phyloP scores from a whole-genome alignment of 2,329 filamentous ascomycete species.

The Didymella keratinophila region DNA sequence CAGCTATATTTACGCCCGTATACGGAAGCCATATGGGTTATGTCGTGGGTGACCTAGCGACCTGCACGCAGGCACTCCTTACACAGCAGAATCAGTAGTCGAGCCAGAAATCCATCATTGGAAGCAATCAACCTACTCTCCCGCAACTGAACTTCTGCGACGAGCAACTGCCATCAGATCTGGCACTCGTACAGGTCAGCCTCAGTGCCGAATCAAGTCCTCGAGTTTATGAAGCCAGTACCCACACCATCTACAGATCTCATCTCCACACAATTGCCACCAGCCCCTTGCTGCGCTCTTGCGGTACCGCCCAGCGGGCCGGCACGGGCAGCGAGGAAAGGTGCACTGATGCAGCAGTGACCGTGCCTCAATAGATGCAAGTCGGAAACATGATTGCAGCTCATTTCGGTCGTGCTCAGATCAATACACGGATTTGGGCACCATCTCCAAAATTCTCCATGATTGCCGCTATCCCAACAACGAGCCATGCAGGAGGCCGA shows the following conservation, averaged over 20 bases:
- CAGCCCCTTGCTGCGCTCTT: conserved; percentile 17
- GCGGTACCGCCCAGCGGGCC: conserved; percentile 20
- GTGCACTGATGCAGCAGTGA: conserved; percentile 28
- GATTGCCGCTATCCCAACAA: conserved; percentile 19
- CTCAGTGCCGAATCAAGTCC: background rate
- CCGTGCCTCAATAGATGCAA: conserved; percentile 24
- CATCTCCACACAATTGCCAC: conserved; percentile 4
- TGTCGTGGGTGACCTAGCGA: conserved; percentile 10
- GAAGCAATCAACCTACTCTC: conserved; percentile 4
- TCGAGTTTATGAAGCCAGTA: background rate
- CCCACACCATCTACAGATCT: background rate
- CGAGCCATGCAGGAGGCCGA: conserved; percentile 26
- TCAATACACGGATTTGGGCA: conserved; percentile 2
- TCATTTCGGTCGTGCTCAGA: conserved; percentile 1
- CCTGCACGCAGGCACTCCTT: conserved; percentile 17
- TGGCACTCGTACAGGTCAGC: background rate
- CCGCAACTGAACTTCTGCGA: background rate
- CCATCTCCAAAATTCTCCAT: conserved; percentile 6
- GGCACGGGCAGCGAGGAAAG: conserved; percentile 16
- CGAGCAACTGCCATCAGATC: background rate
- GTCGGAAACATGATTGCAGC: conserved; percentile 7
- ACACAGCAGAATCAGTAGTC: conserved; percentile 7
- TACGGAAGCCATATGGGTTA: conserved; percentile 7
- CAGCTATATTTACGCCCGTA: background rate
- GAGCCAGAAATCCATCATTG: conserved; percentile 1